Percentiles rank a stretch among this genome's conserved stretches.
phyloP scores from a whole-genome alignment of 225 moss, liverwort and hornwort species.

The Ulota crispa region DNA sequence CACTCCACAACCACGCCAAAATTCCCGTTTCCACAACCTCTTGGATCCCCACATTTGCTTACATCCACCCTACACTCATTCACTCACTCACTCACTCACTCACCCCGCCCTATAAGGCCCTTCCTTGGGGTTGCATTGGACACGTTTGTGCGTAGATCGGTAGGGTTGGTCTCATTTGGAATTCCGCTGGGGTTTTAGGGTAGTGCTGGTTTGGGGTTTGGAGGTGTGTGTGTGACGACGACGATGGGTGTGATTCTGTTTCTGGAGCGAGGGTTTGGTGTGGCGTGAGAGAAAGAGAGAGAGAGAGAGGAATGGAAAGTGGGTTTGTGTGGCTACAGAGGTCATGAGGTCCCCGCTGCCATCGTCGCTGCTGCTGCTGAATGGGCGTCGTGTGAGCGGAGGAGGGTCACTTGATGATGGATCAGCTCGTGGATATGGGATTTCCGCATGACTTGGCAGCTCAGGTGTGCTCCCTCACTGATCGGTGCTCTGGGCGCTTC shows the following conservation, averaged over 20 bases:
- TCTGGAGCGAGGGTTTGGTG: neutral
- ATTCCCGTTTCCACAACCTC: neutral
- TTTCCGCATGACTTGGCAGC: constrained; percentile 60
- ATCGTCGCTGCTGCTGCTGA: neutral
- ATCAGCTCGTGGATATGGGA: constrained; percentile 57
- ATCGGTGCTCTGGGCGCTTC: neutral
- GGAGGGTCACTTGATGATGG: constrained; percentile 25
- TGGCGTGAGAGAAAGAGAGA: neutral
- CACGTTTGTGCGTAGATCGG: neutral
- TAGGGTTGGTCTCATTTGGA: neutral
- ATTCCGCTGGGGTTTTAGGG: constrained; percentile 20
- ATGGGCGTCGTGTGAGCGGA: constrained; percentile 9
- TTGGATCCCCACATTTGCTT: neutral
- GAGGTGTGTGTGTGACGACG: too few species aligned
- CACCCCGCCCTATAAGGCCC: neutral
- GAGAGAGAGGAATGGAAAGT: constrained; percentile 9
- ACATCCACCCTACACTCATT: too few species aligned
- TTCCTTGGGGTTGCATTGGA: neutral
- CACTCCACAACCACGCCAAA: too few species aligned
- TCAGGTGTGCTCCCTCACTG: constrained; percentile 30
- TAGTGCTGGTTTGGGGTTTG: neutral
- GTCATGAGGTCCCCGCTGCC: constrained; percentile 27
- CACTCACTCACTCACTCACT: neutral
- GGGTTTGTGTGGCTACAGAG: constrained; percentile 23
- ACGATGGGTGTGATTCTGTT: neutral